These are phyloP conservation scores for Boletus sp. DNA, from an alignment of 768 basidiomycete species.

Conservation along the genomic window DNA sequence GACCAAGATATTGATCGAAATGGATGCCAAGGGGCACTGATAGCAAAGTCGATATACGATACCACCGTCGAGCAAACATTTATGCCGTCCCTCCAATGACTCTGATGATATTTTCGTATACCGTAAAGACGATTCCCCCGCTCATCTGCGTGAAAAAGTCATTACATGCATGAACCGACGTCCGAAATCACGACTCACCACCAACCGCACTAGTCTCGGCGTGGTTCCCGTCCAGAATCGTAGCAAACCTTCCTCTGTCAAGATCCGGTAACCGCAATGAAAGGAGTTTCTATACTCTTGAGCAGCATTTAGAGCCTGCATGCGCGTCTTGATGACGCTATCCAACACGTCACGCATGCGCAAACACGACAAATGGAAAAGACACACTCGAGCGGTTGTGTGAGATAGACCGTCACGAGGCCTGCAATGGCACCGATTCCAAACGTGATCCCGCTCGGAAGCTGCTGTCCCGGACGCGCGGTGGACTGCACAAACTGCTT, in stretches of 20 bases:
- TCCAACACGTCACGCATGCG: background rate
- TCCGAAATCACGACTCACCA: constrained; percentile 52
- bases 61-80: background rate
- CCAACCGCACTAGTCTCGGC: constrained; percentile 79
- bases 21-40: background rate
- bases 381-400: constrained; percentile 79
- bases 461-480: constrained; percentile 74
- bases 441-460: constrained; percentile 89
- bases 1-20: constrained; percentile 15
- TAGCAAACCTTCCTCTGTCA: constrained; percentile 88
- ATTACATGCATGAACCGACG: background rate
- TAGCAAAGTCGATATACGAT: background rate
- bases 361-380: background rate
- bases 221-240: constrained; percentile 98
- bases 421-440: constrained; percentile 93
- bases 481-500: constrained; percentile 92
- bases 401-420: constrained; percentile 90
- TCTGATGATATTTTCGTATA: constrained; percentile 81
- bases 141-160: constrained; percentile 56
- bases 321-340: constrained; percentile 96
- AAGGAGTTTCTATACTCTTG: constrained; percentile 89
- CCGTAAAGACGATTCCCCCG: constrained; percentile 90
- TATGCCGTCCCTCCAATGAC: constrained; percentile 35
- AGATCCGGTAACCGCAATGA: constrained; percentile 93
- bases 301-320: constrained; percentile 89